phyloP scores from a whole-genome alignment of 2,329 filamentous ascomycete species.

The Botrytis porri region DNA sequence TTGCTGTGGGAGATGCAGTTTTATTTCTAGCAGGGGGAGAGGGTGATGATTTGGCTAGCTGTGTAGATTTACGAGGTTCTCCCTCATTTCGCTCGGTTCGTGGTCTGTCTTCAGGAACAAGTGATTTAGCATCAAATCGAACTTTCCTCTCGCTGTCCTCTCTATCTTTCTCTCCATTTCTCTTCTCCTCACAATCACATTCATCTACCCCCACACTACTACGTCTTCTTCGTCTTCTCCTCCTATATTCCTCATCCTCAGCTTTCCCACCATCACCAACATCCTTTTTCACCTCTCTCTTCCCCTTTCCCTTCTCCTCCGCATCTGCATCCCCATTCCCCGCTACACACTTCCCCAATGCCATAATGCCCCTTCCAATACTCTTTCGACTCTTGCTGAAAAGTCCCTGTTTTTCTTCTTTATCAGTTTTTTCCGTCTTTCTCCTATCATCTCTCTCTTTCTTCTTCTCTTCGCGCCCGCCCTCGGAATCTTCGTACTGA shows the following conservation, averaged over 20 bases:
- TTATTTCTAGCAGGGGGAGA: background rate
- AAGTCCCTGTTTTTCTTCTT: background rate
- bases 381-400: slow-evolving; percentile 2
- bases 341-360: background rate
- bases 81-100: background rate
- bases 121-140: background rate
- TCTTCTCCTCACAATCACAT: background rate
- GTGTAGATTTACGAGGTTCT: background rate
- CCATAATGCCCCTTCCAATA: slow-evolving; percentile 1
- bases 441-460: background rate
- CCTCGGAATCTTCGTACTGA: background rate
- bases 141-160: background rate
- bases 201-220: background rate
- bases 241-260: background rate
- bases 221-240: background rate
- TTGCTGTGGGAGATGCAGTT: no score
- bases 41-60: background rate
- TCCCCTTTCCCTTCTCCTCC: no score
- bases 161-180: background rate
- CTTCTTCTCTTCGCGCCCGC: rapidly evolving
- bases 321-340: background rate
- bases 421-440: background rate
- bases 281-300: background rate
- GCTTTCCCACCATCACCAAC: background rate
- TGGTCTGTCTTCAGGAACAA: no score